These are phyloP conservation scores for Fusarium musae DNA, from an alignment of 2,329 filamentous ascomycete species.

Conservation along the genomic window DNA sequence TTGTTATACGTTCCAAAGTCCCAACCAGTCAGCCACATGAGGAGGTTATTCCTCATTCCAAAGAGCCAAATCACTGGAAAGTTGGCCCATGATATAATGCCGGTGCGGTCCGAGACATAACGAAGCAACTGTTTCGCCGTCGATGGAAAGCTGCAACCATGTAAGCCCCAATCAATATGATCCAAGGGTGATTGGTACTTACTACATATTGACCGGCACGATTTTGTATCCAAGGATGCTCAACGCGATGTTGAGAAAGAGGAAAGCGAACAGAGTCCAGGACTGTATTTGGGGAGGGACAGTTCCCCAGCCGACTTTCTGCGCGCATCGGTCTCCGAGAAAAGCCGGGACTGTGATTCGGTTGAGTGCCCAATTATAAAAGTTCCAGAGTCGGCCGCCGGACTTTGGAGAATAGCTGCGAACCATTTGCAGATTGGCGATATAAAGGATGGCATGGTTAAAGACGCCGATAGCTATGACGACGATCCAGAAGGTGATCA, in stretches of 20 bases:
- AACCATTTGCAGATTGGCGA: conserved; percentile 5
- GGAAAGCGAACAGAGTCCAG: conserved; percentile 52
- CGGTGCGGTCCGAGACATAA: conserved; percentile 71
- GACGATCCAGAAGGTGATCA: conserved; percentile 55
- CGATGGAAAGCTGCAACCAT: conserved; percentile 48
- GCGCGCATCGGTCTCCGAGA: conserved; percentile 53
- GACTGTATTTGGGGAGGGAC: conserved; percentile 58
- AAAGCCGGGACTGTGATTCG: conserved; percentile 52
- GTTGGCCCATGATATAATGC: conserved; percentile 71
- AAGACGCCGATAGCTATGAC: conserved; percentile 52
- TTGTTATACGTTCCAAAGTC: conserved; percentile 73
- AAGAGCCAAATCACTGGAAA: conserved; percentile 75
- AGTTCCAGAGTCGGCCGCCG: background rate
- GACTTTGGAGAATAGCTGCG: background rate
- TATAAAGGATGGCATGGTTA: conserved; percentile 43
- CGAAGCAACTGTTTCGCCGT: conserved; percentile 55
- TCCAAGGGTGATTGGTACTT: background rate
- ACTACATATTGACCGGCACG: conserved; percentile 55
- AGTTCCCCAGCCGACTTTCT: conserved; percentile 58
- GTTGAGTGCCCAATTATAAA: conserved; percentile 47
- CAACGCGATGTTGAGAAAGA: conserved; percentile 52
- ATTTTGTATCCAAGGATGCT: conserved; percentile 52
- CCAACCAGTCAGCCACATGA: conserved; percentile 76
- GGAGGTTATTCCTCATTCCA: conserved; percentile 72
- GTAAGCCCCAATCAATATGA: background rate